Percentiles rank a stretch among this genome's conserved stretches.
phyloP scores from a whole-genome alignment of 768 basidiomycete genomes.

The Boletus pseudo-olivaceus region DNA sequence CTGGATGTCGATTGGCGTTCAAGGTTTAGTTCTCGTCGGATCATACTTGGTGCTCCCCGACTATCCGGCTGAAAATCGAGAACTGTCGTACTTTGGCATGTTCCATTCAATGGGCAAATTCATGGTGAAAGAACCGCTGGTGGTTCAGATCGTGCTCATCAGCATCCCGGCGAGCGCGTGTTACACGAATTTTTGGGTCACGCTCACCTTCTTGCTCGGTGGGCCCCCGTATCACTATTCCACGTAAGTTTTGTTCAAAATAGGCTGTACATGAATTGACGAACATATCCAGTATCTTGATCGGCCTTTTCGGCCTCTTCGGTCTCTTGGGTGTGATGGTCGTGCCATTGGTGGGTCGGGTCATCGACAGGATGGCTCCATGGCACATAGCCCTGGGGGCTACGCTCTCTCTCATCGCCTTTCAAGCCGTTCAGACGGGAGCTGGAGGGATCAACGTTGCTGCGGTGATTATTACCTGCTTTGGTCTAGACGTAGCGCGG shows the following conservation, averaged over 20 bases:
- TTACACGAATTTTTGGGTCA: constrained; percentile 62
- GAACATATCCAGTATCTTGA: constrained; percentile 37
- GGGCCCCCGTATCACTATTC: constrained; percentile 71
- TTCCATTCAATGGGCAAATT: constrained; percentile 72
- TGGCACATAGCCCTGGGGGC: constrained; percentile 69
- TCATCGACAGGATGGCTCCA: constrained; percentile 64
- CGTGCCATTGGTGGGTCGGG: constrained; percentile 63
- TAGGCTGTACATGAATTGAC: not conserved
- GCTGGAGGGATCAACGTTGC: constrained; percentile 65
- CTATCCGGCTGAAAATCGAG: constrained; percentile 68
- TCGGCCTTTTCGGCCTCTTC: constrained; percentile 68
- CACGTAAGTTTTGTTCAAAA: constrained; percentile 38
- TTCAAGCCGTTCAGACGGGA: constrained; percentile 58
- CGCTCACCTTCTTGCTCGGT: constrained; percentile 74
- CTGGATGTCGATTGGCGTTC: constrained; percentile 68
- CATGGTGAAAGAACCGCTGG: constrained; percentile 66
- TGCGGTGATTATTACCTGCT: constrained; percentile 61
- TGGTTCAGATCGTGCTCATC: constrained; percentile 64
- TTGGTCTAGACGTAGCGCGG: constrained; percentile 66
- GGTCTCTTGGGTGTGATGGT: constrained; percentile 64
- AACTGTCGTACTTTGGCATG: constrained; percentile 61
- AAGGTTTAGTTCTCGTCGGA: constrained; percentile 50
- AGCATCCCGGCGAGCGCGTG: constrained; percentile 55
- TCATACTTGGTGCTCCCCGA: constrained; percentile 67
- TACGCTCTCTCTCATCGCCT: constrained; percentile 41